Base-by-base conservation (phyloP, 768 basidiomycete genomes). In the Mycena galericulata region DNA sequence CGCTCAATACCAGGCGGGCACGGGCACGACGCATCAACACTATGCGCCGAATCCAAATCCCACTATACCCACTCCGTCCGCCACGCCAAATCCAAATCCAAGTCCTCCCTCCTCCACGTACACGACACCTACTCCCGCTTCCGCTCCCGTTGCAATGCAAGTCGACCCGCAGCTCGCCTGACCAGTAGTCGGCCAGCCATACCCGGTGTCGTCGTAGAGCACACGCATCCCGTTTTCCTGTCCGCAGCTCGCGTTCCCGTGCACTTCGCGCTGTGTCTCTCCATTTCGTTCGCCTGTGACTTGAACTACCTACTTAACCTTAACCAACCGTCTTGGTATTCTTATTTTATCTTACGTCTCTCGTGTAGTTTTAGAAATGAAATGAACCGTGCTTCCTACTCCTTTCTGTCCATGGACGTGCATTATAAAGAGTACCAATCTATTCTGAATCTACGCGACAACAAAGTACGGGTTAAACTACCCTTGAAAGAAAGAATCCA, bases 331-430 rank as follows among this genome's bases (percentile, higher is more conserved):
- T 34, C 34, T 55, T 12, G 29, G 38, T 57, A 57, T 57, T 26
- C 22, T 41, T 58, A 58, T 29, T 38, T 20, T 43, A 30, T 36
- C 30, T 9, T 32, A 51, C 34, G 26, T 18, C 36, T 27, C 20
- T 45, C 22, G 32, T 62, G 60, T 62, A 62, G 58, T 62, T 62
- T 51, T 56, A 64, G 51, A 54, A 51, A 50, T 6, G 6, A 24
- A 47, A 18, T 54, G 6, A 36, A 17, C 11, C 17, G 26, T 32
- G n/a, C 24, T 45, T n/a, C n/a, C n/a, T n/a, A n/a, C n/a, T n/a
- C n/a, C n/a, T n/a, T n/a, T n/a, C n/a, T n/a, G n/a, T n/a, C n/a
- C n/a, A n/a, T n/a, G n/a, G n/a, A n/a, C n/a, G n/a, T n/a, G n/a
- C n/a, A n/a, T n/a, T n/a, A n/a, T n/a, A n/a, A n/a, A n/a, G n/a